Evolutionary conservation across 352 stramenopile species (phyloP), one percentile per base, ranked within the genome.

Genomic region (Pythium phragmiticola): DNA sequence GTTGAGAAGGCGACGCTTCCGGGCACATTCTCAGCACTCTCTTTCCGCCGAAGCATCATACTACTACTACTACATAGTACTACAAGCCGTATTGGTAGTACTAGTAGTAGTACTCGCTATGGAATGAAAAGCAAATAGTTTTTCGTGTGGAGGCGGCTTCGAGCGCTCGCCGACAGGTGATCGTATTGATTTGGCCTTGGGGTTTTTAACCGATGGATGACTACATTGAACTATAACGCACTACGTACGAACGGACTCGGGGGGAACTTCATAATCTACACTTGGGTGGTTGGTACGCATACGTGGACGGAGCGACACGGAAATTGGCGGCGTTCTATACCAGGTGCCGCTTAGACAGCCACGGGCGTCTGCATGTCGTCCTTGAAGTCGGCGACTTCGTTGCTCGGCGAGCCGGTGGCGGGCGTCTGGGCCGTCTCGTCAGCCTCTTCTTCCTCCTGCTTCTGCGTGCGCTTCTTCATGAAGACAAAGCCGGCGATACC

Each of bases 381-480:
- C 42, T 72, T 70, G 65, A 77, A 77, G 36, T 80, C 70, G 56
- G 63, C 57, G 33, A 55, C 37, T 55, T 71, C 48, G 67, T 65
- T 36, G 26, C 28, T 41, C 19, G 55, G 63, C 41, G 63, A 69
- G 47, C 34, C 49, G 6, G 28, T 45, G 3, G 56, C 57, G 13
- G 63, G 63, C 17, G 63, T 70, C 41, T 66, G 37, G 36, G 41
- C 30, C 37, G 57, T 43, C 1, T 34, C 60, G 46, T 47, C 48
- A 23, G 12, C 34, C 3, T 58, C 45, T 9, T 30, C 42, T 17
- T 33, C n/a, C 43, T 72, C 52, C 1, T 13, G 26, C 33, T 58
- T 21, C 21, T 55, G 56, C 65, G 74, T 71, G 52, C 75, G 77
- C 57, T 82, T 86, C 63, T 66, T 74, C 62, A 80, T 52, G 42